phyloP scores from a whole-genome alignment of 441 rosid genomes.

The Populus hybrid region DNA sequence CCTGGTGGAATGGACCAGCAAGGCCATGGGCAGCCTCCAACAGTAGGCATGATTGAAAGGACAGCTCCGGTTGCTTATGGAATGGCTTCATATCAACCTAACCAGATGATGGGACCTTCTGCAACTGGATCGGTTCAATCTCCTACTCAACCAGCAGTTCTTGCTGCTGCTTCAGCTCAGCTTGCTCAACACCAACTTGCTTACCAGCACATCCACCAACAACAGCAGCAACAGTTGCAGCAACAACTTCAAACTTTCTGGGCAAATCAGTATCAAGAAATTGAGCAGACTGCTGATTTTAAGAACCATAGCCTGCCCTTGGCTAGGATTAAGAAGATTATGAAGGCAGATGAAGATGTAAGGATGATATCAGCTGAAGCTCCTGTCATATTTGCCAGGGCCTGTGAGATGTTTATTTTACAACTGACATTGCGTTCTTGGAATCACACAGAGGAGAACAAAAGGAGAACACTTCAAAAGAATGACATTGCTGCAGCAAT shows the following conservation, averaged over 20 bases:
- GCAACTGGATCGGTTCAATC: conserved; percentile 6
- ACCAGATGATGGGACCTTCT: conserved; percentile 21
- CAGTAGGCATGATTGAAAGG: conserved; percentile 7
- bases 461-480: conserved; percentile 43
- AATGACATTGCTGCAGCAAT: conserved; percentile 46
- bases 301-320: conserved; percentile 31
- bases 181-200: conserved; percentile 21
- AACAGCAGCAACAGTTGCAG: conserved; percentile 32
- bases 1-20: conserved; percentile 10
- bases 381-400: conserved; percentile 39
- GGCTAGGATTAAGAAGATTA: conserved; percentile 31
- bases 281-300: conserved; percentile 38
- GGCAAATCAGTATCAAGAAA: conserved; percentile 40
- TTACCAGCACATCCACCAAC: conserved; percentile 26
- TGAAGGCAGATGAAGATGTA: conserved; percentile 55
- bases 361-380: conserved; percentile 51
- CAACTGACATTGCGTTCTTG: conserved; percentile 41
- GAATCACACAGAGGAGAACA: conserved; percentile 47
- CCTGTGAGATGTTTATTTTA: conserved; percentile 43
- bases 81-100: conserved; percentile 15
- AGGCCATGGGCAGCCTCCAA: conserved; percentile 11
- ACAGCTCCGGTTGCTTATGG: conserved; percentile 9
- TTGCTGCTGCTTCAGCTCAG: conserved; percentile 9
- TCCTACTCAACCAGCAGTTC: conserved; percentile 10
- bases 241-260: conserved; percentile 42